Evolutionary conservation across 2,329 filamentous ascomycete genomes (phyloP), one percentile per base, ranked within the genome.

Genomic region (Chaetomiaceae sp.): DNA sequence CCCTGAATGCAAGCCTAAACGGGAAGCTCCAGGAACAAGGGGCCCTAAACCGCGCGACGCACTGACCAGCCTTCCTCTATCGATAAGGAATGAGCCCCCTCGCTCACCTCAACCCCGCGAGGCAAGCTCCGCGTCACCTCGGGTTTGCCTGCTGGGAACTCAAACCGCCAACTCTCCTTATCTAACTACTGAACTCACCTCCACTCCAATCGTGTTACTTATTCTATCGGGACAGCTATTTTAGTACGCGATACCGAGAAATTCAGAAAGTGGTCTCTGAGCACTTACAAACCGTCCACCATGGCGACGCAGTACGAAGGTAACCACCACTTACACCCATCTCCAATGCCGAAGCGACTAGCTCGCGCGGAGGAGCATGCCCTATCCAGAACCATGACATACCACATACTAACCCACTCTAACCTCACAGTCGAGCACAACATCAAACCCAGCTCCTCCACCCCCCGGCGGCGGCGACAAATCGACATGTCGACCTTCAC

Each of bases 401-500:
- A 42, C 43, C 15, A 36, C 27, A 24, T 12, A 35, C 35, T 19
- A 18, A 40, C 37, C 35, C 18, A 45, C 45, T 22, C 30, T 45
- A 22, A 35, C n/a, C 20, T 15, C 33, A 6, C 53, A 84, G 80
- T 84, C 61, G 80, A 84, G 62, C 80, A 84, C 68, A 78, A 77
- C 61, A 78, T 83, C 64, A 70, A 74, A 56, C 62, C 71, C 47
- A 37, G 66, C 24, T 53, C 70, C 38, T 52, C 63, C 6, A 60
- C 64, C 19, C 61, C 66, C 40, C 65, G 67, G 48, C 66, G 67
- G 39, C 69, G 70, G 9, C 78, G 80, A 33, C 75, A 76, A 58
- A 65, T 78, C 51, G 78, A 82, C 67, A 84, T 84, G 80, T 73
- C 78, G 42, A 76, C 74, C 51, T 83, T 83, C 67, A 74, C 67